These are phyloP conservation scores for Aegilops sharonensis DNA, from an alignment of 176 grass and related monocot genomes.

Conservation along the genomic window DNA sequence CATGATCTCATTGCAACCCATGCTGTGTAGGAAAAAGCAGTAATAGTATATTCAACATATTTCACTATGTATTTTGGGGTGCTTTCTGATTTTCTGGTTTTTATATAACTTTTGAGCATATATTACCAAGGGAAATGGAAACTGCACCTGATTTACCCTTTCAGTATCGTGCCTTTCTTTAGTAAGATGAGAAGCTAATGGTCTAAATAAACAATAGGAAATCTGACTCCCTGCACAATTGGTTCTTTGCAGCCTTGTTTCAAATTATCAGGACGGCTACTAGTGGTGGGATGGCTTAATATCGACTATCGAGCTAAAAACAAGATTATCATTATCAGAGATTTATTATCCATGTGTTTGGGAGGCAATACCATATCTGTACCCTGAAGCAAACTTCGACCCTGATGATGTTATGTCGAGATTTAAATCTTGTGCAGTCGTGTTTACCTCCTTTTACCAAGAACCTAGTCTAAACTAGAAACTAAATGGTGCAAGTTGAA, in stretches of 20 bases:
- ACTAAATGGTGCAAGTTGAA: constrained; percentile 15
- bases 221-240: neutral
- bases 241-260: constrained; percentile 54
- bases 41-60: neutral
- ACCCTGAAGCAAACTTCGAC: constrained; percentile 23
- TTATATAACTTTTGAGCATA: neutral
- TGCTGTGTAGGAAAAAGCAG: neutral
- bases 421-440: neutral
- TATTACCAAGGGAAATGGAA: neutral
- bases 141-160: neutral
- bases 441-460: neutral
- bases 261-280: constrained; percentile 63
- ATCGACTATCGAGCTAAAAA: neutral
- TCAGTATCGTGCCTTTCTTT: neutral
- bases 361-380: constrained; percentile 28
- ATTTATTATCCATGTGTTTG: neutral
- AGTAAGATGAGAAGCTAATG: neutral
- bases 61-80: neutral
- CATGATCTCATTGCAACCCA: neutral
- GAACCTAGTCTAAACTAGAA: neutral
- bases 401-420: constrained; percentile 21
- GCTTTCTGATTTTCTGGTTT: neutral
- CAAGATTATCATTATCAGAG: neutral
- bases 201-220: neutral
- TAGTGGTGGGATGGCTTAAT: constrained; percentile 47